phyloP scores from a whole-genome alignment of 306 rosid species.

The Abrus pulchellus region DNA sequence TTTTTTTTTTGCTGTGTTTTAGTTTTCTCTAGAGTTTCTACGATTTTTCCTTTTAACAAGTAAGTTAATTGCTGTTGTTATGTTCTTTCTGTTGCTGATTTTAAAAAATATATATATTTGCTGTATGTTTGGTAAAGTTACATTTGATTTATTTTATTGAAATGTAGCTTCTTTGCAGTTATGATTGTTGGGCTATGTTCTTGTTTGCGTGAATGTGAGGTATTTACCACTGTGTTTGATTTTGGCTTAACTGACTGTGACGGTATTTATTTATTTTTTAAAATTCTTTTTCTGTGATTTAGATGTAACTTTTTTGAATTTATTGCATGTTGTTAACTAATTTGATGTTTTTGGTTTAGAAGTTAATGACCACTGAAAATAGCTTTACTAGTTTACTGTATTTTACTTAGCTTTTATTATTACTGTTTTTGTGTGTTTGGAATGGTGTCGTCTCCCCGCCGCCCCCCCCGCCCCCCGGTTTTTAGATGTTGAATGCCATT shows the following conservation, averaged over 20 bases:
- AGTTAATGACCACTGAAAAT: neutral
- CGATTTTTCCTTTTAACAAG: neutral
- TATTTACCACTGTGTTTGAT: neutral
- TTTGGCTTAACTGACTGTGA: neutral
- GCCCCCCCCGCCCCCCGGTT: too few relatives aligned
- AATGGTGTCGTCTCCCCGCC: neutral
- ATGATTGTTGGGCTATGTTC: neutral
- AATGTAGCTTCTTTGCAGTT: constrained; percentile 12
- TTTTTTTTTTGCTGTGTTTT: neutral
- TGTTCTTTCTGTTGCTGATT: neutral
- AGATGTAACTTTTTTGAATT: neutral
- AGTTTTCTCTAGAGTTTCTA: neutral
- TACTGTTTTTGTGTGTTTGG: neutral
- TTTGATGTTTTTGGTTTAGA: neutral
- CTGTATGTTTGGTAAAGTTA: constrained; percentile 5
- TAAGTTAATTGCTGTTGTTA: neutral
- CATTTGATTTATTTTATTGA: neutral
- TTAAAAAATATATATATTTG: neutral
- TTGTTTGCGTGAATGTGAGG: constrained; percentile 22
- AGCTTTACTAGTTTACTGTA: constrained; percentile 18
- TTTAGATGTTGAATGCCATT: constrained; percentile 11
- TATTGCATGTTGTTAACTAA: constrained; percentile 9
- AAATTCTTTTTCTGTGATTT: constrained; percentile 28
- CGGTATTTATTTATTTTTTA: neutral
- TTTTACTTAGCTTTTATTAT: neutral